These are phyloP conservation scores for Biscogniauxia sp. DNA, from an alignment of 2,329 filamentous ascomycete genomes.

Conservation along the genomic window DNA sequence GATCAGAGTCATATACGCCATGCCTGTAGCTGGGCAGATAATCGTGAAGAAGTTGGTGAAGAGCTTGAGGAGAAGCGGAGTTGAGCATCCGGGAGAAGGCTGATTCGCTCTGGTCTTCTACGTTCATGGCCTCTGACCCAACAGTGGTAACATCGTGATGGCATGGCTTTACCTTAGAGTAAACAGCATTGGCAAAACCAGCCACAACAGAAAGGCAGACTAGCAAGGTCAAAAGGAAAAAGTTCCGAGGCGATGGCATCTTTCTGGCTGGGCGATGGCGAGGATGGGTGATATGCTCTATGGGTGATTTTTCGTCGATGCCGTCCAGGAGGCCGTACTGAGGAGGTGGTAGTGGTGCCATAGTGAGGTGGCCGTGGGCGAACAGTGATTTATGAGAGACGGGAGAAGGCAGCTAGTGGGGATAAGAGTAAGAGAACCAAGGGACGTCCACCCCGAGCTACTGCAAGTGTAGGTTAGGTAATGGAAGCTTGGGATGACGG, in stretches of 20 bases:
- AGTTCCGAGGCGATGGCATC: slow-evolving; percentile 39
- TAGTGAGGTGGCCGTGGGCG: slow-evolving; percentile 10
- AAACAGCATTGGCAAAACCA: slow-evolving; percentile 34
- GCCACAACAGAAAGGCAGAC: slow-evolving; percentile 32
- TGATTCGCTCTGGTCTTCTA: slow-evolving; percentile 21
- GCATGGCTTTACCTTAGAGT: slow-evolving; percentile 20
- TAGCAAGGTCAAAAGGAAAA: slow-evolving; percentile 36
- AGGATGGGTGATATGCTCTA: slow-evolving; percentile 3
- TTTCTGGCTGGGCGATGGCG: slow-evolving; percentile 16
- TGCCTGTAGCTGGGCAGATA: slow-evolving; percentile 64
- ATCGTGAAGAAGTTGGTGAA: slow-evolving; percentile 66
- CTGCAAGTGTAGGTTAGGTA: slow-evolving; percentile 19
- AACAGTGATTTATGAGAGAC: slow-evolving; percentile 1
- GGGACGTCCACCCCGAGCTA: slow-evolving; percentile 20
- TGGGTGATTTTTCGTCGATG: slow-evolving; percentile 9
- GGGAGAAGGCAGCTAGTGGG: slow-evolving; percentile 10
- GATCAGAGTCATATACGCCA: slow-evolving; percentile 65
- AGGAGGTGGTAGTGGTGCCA: slow-evolving; percentile 9
- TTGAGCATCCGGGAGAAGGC: slow-evolving; percentile 55
- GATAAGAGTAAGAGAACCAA: background rate
- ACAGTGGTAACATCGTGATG: slow-evolving; percentile 15
- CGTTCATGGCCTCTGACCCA: slow-evolving; percentile 10
- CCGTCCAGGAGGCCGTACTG: slow-evolving; percentile 7
- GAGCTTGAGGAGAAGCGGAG: slow-evolving; percentile 54
- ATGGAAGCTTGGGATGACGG: slow-evolving; percentile 12